A percentile compares a stretch with the other conserved stretches of the same genome.
These are phyloP conservation scores for Colletotrichum eleusines DNA, from an alignment of 2,329 filamentous ascomycete species.

Conservation along the genomic window DNA sequence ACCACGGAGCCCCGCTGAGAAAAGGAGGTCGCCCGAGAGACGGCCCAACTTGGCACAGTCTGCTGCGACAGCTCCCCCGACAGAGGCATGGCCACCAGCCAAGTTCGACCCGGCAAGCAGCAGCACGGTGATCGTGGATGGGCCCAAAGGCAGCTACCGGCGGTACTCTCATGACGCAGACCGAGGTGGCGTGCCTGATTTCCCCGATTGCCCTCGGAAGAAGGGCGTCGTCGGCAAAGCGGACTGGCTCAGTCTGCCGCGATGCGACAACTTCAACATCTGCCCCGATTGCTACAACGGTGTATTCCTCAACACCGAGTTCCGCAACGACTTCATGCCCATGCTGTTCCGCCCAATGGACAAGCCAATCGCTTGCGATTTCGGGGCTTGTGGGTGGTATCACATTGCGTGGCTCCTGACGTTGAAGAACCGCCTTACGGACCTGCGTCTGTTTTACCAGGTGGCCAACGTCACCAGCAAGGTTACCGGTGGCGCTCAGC, in stretches of 20 bases:
- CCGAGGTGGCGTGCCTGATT: conserved; percentile 56
- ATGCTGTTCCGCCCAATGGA: conserved; percentile 69
- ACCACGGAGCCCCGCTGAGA: conserved; percentile 43
- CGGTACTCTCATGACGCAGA: conserved; percentile 67
- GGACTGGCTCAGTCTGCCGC: conserved; percentile 85
- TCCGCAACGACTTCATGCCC: conserved; percentile 74
- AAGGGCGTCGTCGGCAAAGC: conserved; percentile 71
- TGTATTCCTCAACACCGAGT: conserved; percentile 77
- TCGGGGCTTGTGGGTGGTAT: conserved; percentile 83
- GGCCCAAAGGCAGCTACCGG: conserved; percentile 60
- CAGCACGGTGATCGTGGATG: conserved; percentile 52
- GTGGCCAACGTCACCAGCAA: conserved; percentile 73
- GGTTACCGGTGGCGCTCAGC: conserved; percentile 54
- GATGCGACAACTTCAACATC: conserved; percentile 79
- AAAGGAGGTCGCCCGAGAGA: conserved; percentile 44
- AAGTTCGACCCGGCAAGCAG: conserved; percentile 58
- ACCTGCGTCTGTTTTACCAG: conserved; percentile 76
- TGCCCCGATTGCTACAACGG: conserved; percentile 83
- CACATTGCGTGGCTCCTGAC: conserved; percentile 87
- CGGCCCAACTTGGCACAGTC: conserved; percentile 20
- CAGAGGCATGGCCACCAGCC: conserved; percentile 58
- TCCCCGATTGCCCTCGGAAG: conserved; percentile 78
- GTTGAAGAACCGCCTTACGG: conserved; percentile 74
- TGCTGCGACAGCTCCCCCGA: not conserved
- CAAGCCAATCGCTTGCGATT: conserved; percentile 77